Evolutionary conservation across 805 yeast species (phyloP), one percentile per base, ranked within the genome.

Genomic region (Wickerhamia fluorescens): DNA sequence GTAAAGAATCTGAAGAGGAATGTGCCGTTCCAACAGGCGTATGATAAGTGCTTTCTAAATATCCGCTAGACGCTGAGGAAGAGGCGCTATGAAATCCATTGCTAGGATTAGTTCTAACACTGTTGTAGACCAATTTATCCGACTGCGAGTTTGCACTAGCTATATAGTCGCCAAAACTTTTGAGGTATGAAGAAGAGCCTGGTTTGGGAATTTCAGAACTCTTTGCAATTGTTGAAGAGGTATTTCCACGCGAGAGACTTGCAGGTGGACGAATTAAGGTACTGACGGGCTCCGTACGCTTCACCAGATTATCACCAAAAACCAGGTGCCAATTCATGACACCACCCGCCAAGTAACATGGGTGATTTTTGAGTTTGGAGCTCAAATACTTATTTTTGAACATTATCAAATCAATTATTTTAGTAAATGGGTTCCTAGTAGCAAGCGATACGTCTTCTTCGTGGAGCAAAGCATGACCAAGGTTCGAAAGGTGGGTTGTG

Each of bases 381-480:
- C 61, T 54, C 23, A 60, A 37, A 37, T 56, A 56, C 30, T 51
- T 53, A 30, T 50, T 51, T 14, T 46, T 47, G 38, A 35, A 59
- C 28, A 49, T 48, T 9, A 61, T 28, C 6, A 63, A 21, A 3
- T 58, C 56, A 14, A 53, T 42, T 62, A 82, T 67, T 1, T 64
- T 53, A 2, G 42, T 39, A 33, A 75, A 68, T 0, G 92, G 94
- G 16, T 81, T 84, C 6, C 59, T 56, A 3, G 56, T 9, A 68
- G 75, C 31, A 39, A 47, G 37, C 64, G 58, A 51, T 55, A 58
- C 34, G 51, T 42, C 12, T 55, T 57, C 41, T 45, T 49, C 38
- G 11, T 55, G 47, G 12, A 57, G 40, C 12, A 70, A 51, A 43
- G 59, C 48, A 15, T 52, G 45, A 29, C 51, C 58, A 15, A 77